These are phyloP conservation scores for Juglanconis sp. DNA, from an alignment of 2,329 filamentous ascomycete genomes.

Conservation along the genomic window DNA sequence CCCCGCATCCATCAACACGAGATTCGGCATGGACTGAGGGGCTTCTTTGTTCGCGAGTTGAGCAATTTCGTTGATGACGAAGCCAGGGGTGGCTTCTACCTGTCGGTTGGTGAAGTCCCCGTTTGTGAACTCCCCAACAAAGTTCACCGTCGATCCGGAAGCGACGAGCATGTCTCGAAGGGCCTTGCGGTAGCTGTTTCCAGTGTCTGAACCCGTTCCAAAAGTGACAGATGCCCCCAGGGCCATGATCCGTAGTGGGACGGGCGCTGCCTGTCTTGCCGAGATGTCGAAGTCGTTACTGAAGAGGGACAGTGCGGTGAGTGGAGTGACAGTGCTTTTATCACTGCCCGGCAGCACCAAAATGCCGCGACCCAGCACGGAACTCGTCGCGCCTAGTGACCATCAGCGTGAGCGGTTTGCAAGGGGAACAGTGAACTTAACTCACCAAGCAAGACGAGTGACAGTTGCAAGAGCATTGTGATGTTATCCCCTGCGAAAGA, in stretches of 20 bases:
- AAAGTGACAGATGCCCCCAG: constrained; percentile 24
- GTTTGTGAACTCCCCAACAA: constrained; percentile 22
- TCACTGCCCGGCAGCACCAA: constrained; percentile 1
- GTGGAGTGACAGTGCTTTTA: not conserved
- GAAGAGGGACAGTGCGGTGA: not conserved
- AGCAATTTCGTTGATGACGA: constrained; percentile 23
- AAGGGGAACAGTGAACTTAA: not conserved
- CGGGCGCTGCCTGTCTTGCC: not conserved
- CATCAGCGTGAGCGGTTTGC: not conserved
- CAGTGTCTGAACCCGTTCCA: constrained; percentile 22
- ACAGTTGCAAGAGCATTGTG: constrained; percentile 1
- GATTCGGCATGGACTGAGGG: constrained; percentile 21
- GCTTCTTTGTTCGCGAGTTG: constrained; percentile 12
- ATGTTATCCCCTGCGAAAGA: not conserved
- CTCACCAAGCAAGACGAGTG: constrained; percentile 5
- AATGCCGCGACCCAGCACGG: constrained; percentile 6
- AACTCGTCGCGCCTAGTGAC: not conserved
- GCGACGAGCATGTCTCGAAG: constrained; percentile 20
- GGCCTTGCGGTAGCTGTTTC: constrained; percentile 24
- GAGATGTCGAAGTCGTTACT: not conserved
- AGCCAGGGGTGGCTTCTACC: constrained; percentile 23
- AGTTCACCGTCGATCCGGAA: constrained; percentile 20
- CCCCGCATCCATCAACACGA: constrained; percentile 23
- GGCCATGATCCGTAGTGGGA: constrained; percentile 22
- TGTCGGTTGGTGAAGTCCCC: constrained; percentile 23